Evolutionary conservation across 345 rosid species (phyloP).

Genomic region (Corchorus capsularis): DNA sequence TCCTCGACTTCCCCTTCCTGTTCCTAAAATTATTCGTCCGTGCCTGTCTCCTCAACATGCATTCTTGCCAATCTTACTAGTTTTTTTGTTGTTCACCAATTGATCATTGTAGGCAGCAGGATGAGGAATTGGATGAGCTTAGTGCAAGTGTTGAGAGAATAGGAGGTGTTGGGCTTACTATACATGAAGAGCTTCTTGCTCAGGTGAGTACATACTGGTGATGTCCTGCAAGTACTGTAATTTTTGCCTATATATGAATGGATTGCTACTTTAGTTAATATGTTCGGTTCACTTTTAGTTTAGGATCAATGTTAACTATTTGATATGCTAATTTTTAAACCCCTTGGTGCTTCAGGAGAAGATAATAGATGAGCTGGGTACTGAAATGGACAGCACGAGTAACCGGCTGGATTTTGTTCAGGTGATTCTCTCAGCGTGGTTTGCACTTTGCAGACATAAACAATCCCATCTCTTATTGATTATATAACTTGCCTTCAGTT

Average conservation of each 20-base stretch:
- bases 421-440: slow-evolving; percentile 41
- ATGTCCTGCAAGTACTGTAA: neutral
- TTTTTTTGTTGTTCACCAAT: slow-evolving; percentile 2
- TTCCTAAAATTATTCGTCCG: neutral
- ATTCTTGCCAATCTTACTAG: neutral
- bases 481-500: neutral
- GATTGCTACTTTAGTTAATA: neutral
- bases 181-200: slow-evolving; percentile 90
- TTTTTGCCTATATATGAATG: neutral
- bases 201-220: slow-evolving; percentile 52
- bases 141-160: slow-evolving; percentile 90
- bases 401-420: slow-evolving; percentile 96
- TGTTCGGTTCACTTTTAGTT: neutral
- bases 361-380: slow-evolving; percentile 76
- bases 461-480: neutral
- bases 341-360: slow-evolving; percentile 61
- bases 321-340: slow-evolving; percentile 23
- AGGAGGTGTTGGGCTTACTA: slow-evolving; percentile 95
- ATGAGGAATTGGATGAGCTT: slow-evolving; percentile 94
- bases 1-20: slow-evolving; percentile 8
- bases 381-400: slow-evolving; percentile 89
- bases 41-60: neutral
- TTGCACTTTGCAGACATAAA: neutral
- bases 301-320: neutral
- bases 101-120: slow-evolving; percentile 73